These are phyloP conservation scores for Neckera pumila DNA, from an alignment of 225 moss, liverwort and hornwort species.

Conservation along the genomic window DNA sequence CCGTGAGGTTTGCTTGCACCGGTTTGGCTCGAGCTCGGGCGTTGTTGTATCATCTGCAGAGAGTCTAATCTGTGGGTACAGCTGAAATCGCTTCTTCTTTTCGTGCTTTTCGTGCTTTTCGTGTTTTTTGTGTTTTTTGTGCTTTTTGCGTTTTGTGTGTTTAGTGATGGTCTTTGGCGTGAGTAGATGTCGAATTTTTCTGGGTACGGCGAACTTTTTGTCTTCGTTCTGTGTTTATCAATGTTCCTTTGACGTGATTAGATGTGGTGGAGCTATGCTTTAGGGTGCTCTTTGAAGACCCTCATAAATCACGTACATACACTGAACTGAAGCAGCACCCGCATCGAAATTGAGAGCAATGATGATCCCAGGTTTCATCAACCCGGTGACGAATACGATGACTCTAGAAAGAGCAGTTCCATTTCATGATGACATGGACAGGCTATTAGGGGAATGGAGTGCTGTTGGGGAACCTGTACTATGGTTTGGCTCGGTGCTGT, in stretches of 20 bases:
- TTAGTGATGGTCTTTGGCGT: background rate
- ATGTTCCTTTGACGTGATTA: background rate
- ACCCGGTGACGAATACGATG: conserved; percentile 14
- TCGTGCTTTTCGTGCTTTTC: background rate
- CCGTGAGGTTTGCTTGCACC: background rate
- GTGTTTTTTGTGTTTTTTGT: background rate
- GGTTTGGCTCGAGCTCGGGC: background rate
- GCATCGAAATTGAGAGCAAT: background rate
- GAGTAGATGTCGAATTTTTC: background rate
- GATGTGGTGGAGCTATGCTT: background rate
- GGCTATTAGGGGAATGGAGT: conserved; percentile 52
- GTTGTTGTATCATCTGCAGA: background rate
- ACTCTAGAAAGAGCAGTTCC: conserved; percentile 53
- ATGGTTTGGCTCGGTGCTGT: conserved; percentile 41
- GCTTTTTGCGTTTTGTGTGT: background rate
- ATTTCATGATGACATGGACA: conserved; percentile 65
- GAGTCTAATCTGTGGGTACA: background rate
- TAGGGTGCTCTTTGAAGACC: background rate
- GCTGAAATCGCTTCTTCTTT: background rate
- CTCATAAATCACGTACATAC: background rate
- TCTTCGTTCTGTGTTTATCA: background rate
- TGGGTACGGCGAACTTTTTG: too few relatives aligned
- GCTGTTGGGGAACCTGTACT: conserved; percentile 31
- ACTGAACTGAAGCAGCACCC: background rate
- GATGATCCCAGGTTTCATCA: conserved; percentile 19